Conservation (phyloP, 2,329 filamentous ascomycete species). For the Aspergillus fijiensis region DNA sequence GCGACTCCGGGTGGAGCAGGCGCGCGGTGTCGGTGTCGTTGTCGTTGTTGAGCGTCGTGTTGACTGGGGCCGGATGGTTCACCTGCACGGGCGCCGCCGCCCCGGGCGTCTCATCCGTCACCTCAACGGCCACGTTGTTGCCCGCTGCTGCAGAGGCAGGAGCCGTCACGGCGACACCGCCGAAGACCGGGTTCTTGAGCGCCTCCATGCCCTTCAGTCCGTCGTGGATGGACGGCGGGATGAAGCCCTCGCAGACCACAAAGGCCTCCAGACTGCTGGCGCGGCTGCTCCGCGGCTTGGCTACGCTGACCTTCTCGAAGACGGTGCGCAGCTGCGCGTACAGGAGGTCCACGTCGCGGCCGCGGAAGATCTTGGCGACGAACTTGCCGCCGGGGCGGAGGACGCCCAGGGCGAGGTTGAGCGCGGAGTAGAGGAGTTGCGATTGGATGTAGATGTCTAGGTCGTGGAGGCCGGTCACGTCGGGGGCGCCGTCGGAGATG, state of each 20-base stretch:
- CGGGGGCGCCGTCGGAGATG: slow-evolving; percentile 90
- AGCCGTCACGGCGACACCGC: slow-evolving; percentile 35
- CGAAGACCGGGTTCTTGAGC: slow-evolving; percentile 41
- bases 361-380: slow-evolving; percentile 96
- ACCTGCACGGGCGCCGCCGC: slow-evolving; percentile 14
- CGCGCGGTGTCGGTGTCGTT: slow-evolving; percentile 11
- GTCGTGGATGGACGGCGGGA: slow-evolving; percentile 57
- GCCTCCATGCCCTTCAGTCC: slow-evolving; percentile 47
- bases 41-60: neutral
- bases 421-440: slow-evolving; percentile 87
- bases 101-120: slow-evolving; percentile 46
- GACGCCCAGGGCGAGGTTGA: slow-evolving; percentile 91
- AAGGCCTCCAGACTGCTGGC: slow-evolving; percentile 97
- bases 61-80: slow-evolving; percentile 4
- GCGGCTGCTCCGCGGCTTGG: slow-evolving; percentile 90
- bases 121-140: slow-evolving; percentile 35
- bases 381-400: slow-evolving; percentile 92
- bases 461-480: slow-evolving; percentile 95
- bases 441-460: slow-evolving; percentile 98
- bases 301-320: slow-evolving; percentile 82
- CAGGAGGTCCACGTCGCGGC: slow-evolving; percentile 90
- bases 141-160: slow-evolving; percentile 27
- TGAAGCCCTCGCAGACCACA: slow-evolving; percentile 91
- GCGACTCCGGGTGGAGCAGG: slow-evolving; percentile 46
- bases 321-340: slow-evolving; percentile 92